These are phyloP conservation scores for Ophiostoma sp. DNA, from an alignment of 2,329 filamentous ascomycete species.

Conservation along the genomic window DNA sequence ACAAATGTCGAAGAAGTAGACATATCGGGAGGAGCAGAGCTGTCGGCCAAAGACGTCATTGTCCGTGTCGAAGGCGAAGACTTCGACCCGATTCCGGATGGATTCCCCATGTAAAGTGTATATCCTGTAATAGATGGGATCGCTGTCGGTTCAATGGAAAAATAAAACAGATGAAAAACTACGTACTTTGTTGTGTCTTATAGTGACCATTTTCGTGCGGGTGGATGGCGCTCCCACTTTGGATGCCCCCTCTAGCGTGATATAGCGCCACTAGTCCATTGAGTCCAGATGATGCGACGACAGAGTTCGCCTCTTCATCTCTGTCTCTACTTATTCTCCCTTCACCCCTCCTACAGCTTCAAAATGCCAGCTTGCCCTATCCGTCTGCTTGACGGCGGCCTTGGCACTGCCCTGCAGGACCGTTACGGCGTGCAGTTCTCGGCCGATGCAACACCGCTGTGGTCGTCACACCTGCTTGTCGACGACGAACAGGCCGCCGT, in stretches of 20 bases:
- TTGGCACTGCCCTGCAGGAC: conserved; percentile 33
- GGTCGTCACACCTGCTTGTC: conserved; percentile 6
- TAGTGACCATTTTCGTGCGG: background rate
- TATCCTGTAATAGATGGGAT: background rate
- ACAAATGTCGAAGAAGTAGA: background rate
- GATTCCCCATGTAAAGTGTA: background rate
- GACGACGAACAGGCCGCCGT: background rate
- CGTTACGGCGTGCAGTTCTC: conserved; percentile 1
- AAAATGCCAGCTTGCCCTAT: background rate
- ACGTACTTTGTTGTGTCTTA: background rate
- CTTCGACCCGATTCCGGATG: background rate
- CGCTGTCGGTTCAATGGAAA: background rate
- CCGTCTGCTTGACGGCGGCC: conserved; percentile 21
- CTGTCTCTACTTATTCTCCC: background rate
- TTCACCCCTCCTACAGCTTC: background rate
- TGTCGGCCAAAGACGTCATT: background rate
- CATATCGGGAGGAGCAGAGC: background rate
- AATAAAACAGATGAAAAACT: too few relatives aligned
- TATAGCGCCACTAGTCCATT: background rate
- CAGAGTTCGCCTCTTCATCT: background rate
- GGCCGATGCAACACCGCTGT: background rate
- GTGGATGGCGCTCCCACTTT: background rate
- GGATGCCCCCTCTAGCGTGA: background rate
- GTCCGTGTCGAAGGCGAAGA: background rate
- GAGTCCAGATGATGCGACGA: background rate